phyloP scores from a whole-genome alignment of 176 grass and related monocot genomes.

The Juncus effusus region DNA sequence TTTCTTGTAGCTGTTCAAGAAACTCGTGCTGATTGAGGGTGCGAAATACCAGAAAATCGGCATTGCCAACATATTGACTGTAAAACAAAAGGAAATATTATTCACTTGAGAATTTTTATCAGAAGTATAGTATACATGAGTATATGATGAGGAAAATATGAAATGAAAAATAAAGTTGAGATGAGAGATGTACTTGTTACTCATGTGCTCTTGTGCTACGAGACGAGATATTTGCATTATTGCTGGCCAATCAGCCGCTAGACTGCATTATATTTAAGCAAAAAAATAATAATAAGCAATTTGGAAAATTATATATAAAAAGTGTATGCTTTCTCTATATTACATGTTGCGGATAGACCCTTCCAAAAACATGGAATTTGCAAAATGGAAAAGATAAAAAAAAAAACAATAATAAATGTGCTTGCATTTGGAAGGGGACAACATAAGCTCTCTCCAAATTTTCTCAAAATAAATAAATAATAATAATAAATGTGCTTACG shows the following conservation, averaged over 20 bases:
- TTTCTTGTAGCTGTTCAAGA: constrained; percentile 95
- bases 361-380: no score
- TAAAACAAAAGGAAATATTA: constrained; percentile 24
- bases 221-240: constrained; percentile 98
- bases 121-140: constrained; percentile 6
- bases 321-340: background rate
- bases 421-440: no score
- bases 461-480: no score
- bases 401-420: background rate
- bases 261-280: constrained; percentile 42
- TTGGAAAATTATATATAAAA: background rate
- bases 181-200: constrained; percentile 64
- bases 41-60: constrained; percentile 87
- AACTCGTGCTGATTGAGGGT: constrained; percentile 95
- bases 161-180: constrained; percentile 4
- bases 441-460: no score
- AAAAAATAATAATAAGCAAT: background rate
- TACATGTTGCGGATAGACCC: no score
- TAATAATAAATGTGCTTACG: constrained; percentile 37
- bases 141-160: background rate
- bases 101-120: constrained; percentile 28
- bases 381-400: background rate
- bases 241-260: constrained; percentile 88
- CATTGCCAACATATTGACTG: constrained; percentile 95
- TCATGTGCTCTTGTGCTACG: constrained; percentile 96